Evolutionary conservation across 2,329 filamentous ascomycete genomes (phyloP).

Genomic region (Colletotrichum lupini): DNA sequence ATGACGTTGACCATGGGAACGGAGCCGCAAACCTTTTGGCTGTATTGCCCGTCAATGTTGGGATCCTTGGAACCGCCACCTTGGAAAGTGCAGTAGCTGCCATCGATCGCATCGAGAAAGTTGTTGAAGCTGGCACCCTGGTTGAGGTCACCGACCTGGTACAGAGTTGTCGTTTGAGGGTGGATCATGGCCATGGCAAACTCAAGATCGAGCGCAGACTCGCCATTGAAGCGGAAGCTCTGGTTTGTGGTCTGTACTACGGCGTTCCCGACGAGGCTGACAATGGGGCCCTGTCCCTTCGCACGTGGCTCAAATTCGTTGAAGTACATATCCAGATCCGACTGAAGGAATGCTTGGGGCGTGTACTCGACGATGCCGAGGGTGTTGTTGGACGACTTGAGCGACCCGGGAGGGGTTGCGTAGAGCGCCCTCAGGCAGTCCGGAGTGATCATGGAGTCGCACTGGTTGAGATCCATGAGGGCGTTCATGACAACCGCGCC

Average conservation of each 20-base stretch:
- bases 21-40: constrained; percentile 56
- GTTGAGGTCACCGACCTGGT: constrained; percentile 52
- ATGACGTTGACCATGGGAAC: constrained; percentile 62
- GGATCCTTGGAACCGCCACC: constrained; percentile 50
- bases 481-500: constrained; percentile 44
- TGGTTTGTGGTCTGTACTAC: constrained; percentile 50
- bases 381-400: constrained; percentile 51
- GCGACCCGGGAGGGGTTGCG: constrained; percentile 52
- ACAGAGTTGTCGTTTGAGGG: constrained; percentile 62
- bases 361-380: constrained; percentile 65
- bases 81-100: constrained; percentile 53
- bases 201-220: constrained; percentile 66
- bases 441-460: constrained; percentile 66
- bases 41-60: constrained; percentile 51
- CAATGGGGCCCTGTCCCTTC: constrained; percentile 54
- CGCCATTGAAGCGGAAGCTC: constrained; percentile 47
- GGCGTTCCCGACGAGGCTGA: constrained; percentile 59
- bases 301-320: constrained; percentile 53
- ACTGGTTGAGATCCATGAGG: constrained; percentile 48
- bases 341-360: constrained; percentile 61
- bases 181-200: constrained; percentile 64
- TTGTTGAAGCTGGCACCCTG: constrained; percentile 55
- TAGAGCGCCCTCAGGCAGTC: constrained; percentile 64
- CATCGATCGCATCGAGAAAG: constrained; percentile 58
- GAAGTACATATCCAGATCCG: constrained; percentile 61